phyloP scores from a whole-genome alignment of 257 asterid genomes.

The Lycium ferocissimum region DNA sequence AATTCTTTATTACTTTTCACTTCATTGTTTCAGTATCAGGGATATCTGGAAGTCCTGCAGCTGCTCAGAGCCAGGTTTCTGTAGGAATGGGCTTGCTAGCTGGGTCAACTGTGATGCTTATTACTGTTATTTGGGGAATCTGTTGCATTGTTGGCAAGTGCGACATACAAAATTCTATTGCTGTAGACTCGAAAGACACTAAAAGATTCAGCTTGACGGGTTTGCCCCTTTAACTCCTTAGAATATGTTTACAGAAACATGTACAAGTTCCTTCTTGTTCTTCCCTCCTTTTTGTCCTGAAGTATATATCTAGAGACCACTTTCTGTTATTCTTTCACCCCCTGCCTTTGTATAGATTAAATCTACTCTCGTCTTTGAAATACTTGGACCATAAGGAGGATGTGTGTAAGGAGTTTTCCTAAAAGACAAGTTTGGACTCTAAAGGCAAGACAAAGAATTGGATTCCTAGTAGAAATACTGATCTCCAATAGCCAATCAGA shows the following conservation, averaged over 20 bases:
- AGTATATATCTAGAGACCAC: not conserved
- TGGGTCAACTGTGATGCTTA: conserved; percentile 96
- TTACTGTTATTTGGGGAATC: conserved; percentile 88
- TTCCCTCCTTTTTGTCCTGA: conserved; percentile 6
- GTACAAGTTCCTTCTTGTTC: not conserved
- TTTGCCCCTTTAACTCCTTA: conserved; percentile 38
- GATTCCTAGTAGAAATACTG: not conserved
- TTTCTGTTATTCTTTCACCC: not conserved
- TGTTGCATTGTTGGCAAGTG: conserved; percentile 88
- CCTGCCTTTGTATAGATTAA: not conserved
- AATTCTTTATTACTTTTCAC: not conserved
- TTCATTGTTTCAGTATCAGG: conserved; percentile 73
- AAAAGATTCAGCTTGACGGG: conserved; percentile 72
- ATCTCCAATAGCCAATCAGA: not conserved
- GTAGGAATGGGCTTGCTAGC: conserved; percentile 96
- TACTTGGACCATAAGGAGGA: not conserved
- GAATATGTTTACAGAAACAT: not conserved
- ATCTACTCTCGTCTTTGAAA: not conserved
- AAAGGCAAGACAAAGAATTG: not conserved
- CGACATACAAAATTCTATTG: conserved; percentile 57
- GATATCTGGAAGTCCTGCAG: conserved; percentile 72
- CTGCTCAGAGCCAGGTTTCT: conserved; percentile 94
- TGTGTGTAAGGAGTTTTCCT: not conserved
- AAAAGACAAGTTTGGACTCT: not conserved
- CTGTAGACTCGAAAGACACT: conserved; percentile 67